Base-by-base conservation (phyloP, 202 grass and related monocot species). In the Carex sylvatica region DNA sequence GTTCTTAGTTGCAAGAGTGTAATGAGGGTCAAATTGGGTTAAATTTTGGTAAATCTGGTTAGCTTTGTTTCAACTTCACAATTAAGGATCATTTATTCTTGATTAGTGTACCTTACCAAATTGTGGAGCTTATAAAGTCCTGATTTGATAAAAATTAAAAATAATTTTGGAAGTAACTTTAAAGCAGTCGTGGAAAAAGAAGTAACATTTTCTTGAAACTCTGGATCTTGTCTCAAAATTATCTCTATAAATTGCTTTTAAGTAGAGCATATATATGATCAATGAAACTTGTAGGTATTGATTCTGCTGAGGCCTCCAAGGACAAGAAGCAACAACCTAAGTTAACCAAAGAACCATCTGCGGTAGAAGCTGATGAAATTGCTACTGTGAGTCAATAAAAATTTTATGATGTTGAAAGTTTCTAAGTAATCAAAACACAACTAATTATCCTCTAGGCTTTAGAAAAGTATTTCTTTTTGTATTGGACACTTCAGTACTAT, bases 381-480 rank as follows among this genome's bases (percentile, higher is more conserved):
- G 46, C 15, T 35, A 67, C 47, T 13, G 80, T 82, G n/a, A 82
- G 80, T 67, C 30, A 28, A 55, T 30, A 33, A 33, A 70, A 38
- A 66, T 51, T 42, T 53, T 24, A 23, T 47, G 24, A 69, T 69
- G 30, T 38, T 19, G 2, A 2, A 5, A 72, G 5, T 12, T 46
- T 44, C 19, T 46, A 13, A 28, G 24, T 56, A 35, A 5, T 33
- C 26, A 59, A 38, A 33, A 59, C 28, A 20, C 53, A 35, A 33
- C 16, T 77, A n/a, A 40, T 78, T 86, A 67, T 16, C 14, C 15
- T 35, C 61, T 70, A 14, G 9, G 18, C 47, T 65, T 5, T 16
- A 84, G 46, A 55, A 84, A 51, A 72, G 62, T 72, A 90, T 73
- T 82, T 38, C 63, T 51, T 63, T 23, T 30, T 33, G 72, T 54